A percentile compares a stretch with the other conserved stretches of the same genome.
Conservation (phyloP, 2,329 filamentous ascomycete genomes). For the Microsporum canis region DNA sequence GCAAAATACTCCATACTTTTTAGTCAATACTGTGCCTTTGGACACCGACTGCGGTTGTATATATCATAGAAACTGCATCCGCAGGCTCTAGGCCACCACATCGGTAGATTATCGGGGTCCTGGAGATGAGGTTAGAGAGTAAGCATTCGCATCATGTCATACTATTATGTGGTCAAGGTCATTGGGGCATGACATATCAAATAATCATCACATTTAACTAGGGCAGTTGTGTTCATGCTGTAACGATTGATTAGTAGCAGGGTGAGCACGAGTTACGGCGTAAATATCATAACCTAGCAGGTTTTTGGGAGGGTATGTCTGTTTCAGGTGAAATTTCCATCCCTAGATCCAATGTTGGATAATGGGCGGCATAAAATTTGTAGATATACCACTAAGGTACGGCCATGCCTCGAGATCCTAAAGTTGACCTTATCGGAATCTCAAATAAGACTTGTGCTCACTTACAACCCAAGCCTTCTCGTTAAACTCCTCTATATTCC, state of each 20-base stretch:
- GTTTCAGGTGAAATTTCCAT: background rate
- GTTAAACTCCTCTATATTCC: background rate
- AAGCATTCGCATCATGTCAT: background rate
- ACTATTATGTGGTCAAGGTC: background rate
- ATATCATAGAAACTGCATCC: background rate
- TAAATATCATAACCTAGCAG: background rate
- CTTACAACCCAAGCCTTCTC: background rate
- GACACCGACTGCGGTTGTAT: background rate
- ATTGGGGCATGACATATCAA: background rate
- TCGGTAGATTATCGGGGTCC: background rate
- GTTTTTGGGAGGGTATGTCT: background rate
- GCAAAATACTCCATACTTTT: background rate
- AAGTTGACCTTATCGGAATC: background rate
- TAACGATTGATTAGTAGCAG: background rate
- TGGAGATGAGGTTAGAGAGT: background rate
- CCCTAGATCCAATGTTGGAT: background rate
- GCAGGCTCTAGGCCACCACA: background rate
- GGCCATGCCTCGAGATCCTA: background rate
- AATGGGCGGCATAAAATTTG: background rate
- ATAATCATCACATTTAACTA: background rate
- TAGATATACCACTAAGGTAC: background rate
- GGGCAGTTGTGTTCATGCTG: background rate
- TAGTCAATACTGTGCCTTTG: background rate
- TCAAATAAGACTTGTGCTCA: background rate
- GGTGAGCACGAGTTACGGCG: background rate